A percentile compares a stretch with the other conserved stretches of the same genome.
These are phyloP conservation scores for Yarrowia keelungensis DNA, from an alignment of 805 yeast species.

Conservation along the genomic window DNA sequence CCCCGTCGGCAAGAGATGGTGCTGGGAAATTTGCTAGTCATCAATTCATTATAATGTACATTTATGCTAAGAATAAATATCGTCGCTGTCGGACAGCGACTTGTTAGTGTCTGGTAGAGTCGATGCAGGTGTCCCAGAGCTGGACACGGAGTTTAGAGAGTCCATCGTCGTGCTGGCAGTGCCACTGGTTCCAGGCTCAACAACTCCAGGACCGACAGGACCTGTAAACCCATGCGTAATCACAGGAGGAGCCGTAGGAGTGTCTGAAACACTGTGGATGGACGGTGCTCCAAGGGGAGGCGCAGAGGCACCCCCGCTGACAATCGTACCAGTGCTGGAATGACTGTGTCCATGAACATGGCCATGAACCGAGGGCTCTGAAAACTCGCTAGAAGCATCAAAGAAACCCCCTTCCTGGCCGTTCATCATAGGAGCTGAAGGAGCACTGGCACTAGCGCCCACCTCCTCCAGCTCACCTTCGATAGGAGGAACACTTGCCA, in stretches of 20 bases:
- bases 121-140: constrained; percentile 39
- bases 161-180: constrained; percentile 17
- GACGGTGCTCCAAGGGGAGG: background rate
- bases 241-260: constrained; percentile 7
- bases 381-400: constrained; percentile 9
- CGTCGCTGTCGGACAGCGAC: constrained; percentile 36
- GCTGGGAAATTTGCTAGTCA: background rate
- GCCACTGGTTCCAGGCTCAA: background rate
- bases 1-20: no score
- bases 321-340: constrained; percentile 8
- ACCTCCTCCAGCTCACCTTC: background rate
- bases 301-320: background rate
- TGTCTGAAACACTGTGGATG: background rate
- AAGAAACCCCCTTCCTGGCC: background rate
- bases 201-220: constrained; percentile 1
- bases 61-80: constrained; percentile 37
- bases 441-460: background rate
- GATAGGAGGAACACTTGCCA: constrained; percentile 19
- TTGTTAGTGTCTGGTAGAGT: constrained; percentile 28
- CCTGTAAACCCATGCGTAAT: constrained; percentile 25
- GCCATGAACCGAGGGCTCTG: background rate
- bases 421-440: constrained; percentile 9
- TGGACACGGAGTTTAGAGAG: background rate
- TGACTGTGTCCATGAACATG: constrained; percentile 5
- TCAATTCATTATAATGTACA: constrained; percentile 22